A percentile compares a stretch with the other conserved stretches of the same genome.
phyloP scores from a whole-genome alignment of 2,329 filamentous ascomycete species.

The Incumbomyces lentus region DNA sequence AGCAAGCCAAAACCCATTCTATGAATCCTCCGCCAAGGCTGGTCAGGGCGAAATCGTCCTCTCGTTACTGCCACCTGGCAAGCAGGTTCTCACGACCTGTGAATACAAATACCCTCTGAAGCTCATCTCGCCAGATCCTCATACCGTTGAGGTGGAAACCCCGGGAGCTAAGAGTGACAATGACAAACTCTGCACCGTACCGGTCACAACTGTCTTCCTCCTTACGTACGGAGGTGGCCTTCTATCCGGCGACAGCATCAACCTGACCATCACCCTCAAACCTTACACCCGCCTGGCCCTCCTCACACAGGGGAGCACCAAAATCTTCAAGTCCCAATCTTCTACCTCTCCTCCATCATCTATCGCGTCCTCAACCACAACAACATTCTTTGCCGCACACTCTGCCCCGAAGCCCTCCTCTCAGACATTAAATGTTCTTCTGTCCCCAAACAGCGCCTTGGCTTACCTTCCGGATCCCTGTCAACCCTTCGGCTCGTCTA shows the following conservation, averaged over 20 bases:
- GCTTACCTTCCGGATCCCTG: conserved; percentile 78
- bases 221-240: conserved; percentile 92
- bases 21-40: conserved; percentile 59
- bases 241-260: conserved; percentile 74
- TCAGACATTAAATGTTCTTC: conserved; percentile 40
- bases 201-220: conserved; percentile 56
- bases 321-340: conserved; percentile 75
- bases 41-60: conserved; percentile 72
- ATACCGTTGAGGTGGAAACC: neutral
- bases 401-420: conserved; percentile 24
- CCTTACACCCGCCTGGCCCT: conserved; percentile 54
- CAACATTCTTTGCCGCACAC: neutral
- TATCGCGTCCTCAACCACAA: neutral
- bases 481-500: conserved; percentile 75
- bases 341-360: conserved; percentile 9
- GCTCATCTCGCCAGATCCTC: conserved; percentile 67
- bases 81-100: conserved; percentile 61
- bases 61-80: conserved; percentile 58
- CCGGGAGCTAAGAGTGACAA: conserved; percentile 40
- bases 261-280: conserved; percentile 59
- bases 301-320: conserved; percentile 70
- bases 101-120: conserved; percentile 93
- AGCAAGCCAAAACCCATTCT: conserved; percentile 56
- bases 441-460: conserved; percentile 42
- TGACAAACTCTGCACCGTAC: conserved; percentile 44